phyloP scores from a whole-genome alignment of 305 asterid genomes.

The Solanum hybrid region DNA sequence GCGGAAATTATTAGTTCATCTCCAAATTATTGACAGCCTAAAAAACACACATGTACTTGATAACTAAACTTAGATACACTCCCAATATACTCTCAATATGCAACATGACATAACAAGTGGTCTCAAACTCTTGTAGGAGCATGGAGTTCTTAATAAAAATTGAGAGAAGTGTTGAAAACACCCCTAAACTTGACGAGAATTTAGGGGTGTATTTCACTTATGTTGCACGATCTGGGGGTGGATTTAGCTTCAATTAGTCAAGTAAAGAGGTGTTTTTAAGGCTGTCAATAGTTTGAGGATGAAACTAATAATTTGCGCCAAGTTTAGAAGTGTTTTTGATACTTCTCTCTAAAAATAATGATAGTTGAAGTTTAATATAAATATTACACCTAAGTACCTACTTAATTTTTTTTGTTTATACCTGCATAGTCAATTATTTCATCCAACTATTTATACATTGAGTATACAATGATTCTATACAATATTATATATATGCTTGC shows the following conservation, averaged over 20 bases:
- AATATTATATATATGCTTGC: not conserved
- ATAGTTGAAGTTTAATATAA: not conserved
- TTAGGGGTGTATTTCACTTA: not conserved
- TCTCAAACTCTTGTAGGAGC: not conserved
- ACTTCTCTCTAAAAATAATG: not conserved
- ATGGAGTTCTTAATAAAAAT: no score
- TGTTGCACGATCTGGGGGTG: not conserved
- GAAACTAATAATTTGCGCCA: not conserved
- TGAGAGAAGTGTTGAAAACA: not conserved
- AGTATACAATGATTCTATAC: not conserved
- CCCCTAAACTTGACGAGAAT: not conserved
- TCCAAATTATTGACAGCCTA: fast-evolving
- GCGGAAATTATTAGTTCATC: not conserved
- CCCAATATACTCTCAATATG: not conserved
- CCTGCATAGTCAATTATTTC: not conserved
- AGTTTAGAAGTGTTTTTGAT: not conserved
- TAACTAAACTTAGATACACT: not conserved
- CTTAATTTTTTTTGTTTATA: no score
- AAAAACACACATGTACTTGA: not conserved
- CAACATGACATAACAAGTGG: not conserved
- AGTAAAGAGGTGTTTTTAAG: not conserved
- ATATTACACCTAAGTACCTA: not conserved
- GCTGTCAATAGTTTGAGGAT: not conserved
- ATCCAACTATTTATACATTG: not conserved
- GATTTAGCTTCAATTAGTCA: not conserved